Evolutionary conservation across 2,329 filamentous ascomycete species (phyloP).

Genomic region (Lachnellula hyalina): DNA sequence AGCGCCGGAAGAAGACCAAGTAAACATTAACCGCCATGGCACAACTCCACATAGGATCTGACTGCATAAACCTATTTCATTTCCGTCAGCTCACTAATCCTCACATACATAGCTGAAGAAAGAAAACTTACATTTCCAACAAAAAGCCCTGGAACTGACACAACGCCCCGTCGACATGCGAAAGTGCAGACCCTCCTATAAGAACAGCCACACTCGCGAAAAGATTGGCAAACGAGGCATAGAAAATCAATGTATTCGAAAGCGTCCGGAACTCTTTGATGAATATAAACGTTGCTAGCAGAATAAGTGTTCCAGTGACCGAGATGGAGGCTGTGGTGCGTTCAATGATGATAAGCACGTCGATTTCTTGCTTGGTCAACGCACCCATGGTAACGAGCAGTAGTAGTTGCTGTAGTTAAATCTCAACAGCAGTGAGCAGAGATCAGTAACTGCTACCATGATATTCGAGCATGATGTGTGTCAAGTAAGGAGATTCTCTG

Average conservation of each 20-base stretch:
- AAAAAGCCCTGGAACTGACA: slow-evolving; percentile 74
- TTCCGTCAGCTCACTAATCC: slow-evolving; percentile 54
- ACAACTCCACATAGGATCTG: slow-evolving; percentile 49
- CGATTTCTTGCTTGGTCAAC: slow-evolving; percentile 35
- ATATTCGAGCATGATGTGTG: not conserved
- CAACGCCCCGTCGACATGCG: slow-evolving; percentile 15
- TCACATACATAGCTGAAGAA: no score
- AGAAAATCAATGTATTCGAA: slow-evolving; percentile 65
- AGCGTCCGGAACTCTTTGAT: slow-evolving; percentile 71
- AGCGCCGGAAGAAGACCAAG: slow-evolving; percentile 53
- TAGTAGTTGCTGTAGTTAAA: not conserved
- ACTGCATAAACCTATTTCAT: slow-evolving; percentile 40
- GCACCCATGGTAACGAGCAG: slow-evolving; percentile 3
- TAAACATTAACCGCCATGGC: slow-evolving; percentile 60
- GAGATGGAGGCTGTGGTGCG: slow-evolving; percentile 66
- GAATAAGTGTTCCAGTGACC: slow-evolving; percentile 62
- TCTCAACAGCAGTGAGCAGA: not conserved
- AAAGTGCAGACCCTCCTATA: slow-evolving; percentile 44
- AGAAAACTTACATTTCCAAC: slow-evolving; percentile 63
- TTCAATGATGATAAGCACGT: slow-evolving; percentile 58
- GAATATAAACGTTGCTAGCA: slow-evolving; percentile 64
- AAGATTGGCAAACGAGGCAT: slow-evolving; percentile 56
- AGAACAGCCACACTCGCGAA: slow-evolving; percentile 52
- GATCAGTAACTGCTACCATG: no score
- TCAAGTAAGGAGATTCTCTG: not conserved